Conservation (phyloP, 2,329 filamentous ascomycete genomes). For the Amauroascus verrucosus region DNA sequence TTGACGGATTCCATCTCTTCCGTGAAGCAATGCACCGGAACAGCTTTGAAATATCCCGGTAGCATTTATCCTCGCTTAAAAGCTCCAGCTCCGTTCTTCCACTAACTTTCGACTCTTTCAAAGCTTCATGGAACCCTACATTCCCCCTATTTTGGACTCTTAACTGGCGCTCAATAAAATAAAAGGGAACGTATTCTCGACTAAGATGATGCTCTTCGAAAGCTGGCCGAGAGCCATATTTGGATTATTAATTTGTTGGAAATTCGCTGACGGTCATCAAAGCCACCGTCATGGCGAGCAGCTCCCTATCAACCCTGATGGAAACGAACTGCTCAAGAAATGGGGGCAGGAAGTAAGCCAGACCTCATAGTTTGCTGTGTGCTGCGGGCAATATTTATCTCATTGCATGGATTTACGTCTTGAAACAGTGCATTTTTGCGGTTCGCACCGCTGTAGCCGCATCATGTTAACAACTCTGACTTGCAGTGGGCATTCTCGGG, state of each 20-base stretch:
- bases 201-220: not conserved
- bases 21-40: not conserved
- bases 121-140: not conserved
- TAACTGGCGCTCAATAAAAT: not conserved
- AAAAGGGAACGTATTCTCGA: not conserved
- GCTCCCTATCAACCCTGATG: not conserved
- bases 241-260: not conserved
- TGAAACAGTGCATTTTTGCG: not conserved
- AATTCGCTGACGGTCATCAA: not conserved
- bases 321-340: slow-evolving; percentile 34
- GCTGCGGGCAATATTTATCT: not conserved
- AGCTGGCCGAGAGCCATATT: not conserved
- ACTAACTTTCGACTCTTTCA: not conserved
- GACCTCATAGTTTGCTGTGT: not conserved
- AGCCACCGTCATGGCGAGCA: not conserved
- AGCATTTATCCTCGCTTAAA: not conserved
- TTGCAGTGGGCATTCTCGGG: slow-evolving; percentile 57
- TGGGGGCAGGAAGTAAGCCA: slow-evolving; percentile 38
- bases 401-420: not conserved
- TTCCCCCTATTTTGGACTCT: not conserved
- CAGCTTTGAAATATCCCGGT: not conserved
- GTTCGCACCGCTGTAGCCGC: not conserved
- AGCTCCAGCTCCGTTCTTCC: not conserved
- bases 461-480: not conserved
- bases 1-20: too few relatives aligned